Evolutionary conservation across 345 rosid genomes (phyloP), one percentile per base, ranked within the genome.

Genomic region (Eutrema japonicum): DNA sequence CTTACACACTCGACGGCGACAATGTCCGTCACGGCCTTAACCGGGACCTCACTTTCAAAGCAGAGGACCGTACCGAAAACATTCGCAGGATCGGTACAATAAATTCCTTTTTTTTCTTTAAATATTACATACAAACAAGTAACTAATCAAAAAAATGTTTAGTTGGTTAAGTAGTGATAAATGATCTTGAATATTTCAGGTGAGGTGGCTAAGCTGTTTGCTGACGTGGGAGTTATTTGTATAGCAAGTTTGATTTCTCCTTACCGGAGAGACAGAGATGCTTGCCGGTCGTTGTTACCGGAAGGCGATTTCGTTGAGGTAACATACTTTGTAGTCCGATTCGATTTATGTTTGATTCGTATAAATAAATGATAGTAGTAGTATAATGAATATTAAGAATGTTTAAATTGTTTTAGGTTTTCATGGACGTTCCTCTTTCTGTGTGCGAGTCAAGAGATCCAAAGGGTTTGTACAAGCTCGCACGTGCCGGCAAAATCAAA

Each of bases 231-330:
- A 35, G 76, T 91, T 53, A 91, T 91, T 77, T 91, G 94, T 83
- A 85, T 91, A 77, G 92, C 90, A 22, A 84, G 94, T 77, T 83
- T 91, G 74, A 91, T 91, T 65, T 91, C 97, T 66, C 97, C 97
- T n/a, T 91, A 89, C 72, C 84, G 89, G 62, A 85, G 72, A 79
- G 93, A 91, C 62, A 78, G 96, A 71, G 87, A 83, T 61, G 84
- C 78, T 3, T 86, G 96, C 61, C 90, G 96, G 62, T 81, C 91
- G 7, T 70, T 87, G 60, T 79, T 91, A 78, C 88, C 91, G 8
- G 85, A 79, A 11, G 93, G 97, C 36, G 93, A 89, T 71, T 89
- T 91, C 71, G 70, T 91, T 10, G 96, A 91, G 89, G 95, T 87
- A 82, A 22, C 26, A 22, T 22, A 22, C 14, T 48, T 32, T 16